Evolutionary conservation across 352 stramenopile species (phyloP).

Genomic region (Elongisporangium prolatum): DNA sequence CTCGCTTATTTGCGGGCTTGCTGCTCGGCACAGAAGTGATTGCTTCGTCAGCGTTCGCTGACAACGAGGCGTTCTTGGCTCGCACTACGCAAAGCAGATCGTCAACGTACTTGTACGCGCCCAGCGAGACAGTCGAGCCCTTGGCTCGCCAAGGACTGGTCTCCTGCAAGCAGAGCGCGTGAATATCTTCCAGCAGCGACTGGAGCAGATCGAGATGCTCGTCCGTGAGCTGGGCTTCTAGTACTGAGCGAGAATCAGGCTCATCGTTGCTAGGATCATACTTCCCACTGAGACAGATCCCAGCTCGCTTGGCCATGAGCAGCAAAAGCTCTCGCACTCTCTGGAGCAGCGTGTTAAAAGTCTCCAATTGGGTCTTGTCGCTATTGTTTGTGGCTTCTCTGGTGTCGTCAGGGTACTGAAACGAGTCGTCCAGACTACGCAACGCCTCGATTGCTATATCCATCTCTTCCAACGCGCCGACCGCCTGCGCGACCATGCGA

Average conservation of each 20-base stretch:
- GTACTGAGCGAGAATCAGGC: constrained; percentile 31
- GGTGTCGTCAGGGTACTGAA: neutral
- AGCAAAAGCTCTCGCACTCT: constrained; percentile 33
- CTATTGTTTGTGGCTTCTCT: neutral
- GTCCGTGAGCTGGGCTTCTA: constrained; percentile 27
- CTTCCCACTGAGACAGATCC: constrained; percentile 65
- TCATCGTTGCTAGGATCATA: constrained; percentile 40
- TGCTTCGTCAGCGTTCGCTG: constrained; percentile 2
- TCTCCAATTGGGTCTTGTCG: constrained; percentile 4
- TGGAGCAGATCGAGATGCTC: constrained; percentile 13
- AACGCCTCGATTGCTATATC: constrained; percentile 40
- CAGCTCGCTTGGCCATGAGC: constrained; percentile 49
- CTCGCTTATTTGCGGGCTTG: constrained; percentile 10
- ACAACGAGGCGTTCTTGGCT: constrained; percentile 22
- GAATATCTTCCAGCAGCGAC: constrained; percentile 36
- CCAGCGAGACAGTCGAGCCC: constrained; percentile 11
- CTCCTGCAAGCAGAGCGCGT: constrained; percentile 16
- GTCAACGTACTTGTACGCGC: constrained; percentile 16
- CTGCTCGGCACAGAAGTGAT: neutral
- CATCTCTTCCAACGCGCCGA: constrained; percentile 59
- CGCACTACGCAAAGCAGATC: constrained; percentile 40
- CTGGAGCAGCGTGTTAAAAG: constrained; percentile 25
- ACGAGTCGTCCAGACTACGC: constrained; percentile 22
- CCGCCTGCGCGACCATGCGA: constrained; percentile 39
- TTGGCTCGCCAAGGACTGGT: constrained; percentile 8